Percentiles rank a stretch among this genome's conserved stretches.
These are phyloP conservation scores for Nyssa sinensis DNA, from an alignment of 148 eudicot species.

Conservation along the genomic window DNA sequence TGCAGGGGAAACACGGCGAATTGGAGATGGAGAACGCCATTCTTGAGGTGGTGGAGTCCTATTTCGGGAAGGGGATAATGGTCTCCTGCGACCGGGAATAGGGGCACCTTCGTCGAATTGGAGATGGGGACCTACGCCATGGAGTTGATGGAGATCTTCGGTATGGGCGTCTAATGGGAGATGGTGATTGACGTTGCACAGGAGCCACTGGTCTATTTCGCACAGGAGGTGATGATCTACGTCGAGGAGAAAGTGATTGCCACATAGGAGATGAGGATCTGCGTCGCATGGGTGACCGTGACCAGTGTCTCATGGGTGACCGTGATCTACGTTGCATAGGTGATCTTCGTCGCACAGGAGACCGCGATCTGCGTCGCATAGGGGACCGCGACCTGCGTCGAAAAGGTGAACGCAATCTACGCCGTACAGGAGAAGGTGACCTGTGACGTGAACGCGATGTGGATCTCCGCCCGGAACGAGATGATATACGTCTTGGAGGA, in stretches of 20 bases:
- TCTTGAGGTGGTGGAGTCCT: constrained; percentile 49
- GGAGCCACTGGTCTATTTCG: constrained; percentile 28
- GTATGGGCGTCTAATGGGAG: constrained; percentile 34
- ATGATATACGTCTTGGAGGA: constrained; percentile 33
- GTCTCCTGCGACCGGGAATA: constrained; percentile 39
- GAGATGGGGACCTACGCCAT: constrained; percentile 39
- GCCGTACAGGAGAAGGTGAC: constrained; percentile 31
- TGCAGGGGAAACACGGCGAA: constrained; percentile 40
- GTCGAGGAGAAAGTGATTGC: constrained; percentile 30
- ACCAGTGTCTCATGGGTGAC: constrained; percentile 28
- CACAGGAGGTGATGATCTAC: constrained; percentile 32
- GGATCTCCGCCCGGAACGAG: constrained; percentile 29
- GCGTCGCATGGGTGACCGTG: constrained; percentile 20
- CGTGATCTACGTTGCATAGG: constrained; percentile 40
- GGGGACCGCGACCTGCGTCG: constrained; percentile 36
- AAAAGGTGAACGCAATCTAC: constrained; percentile 34
- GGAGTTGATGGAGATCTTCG: constrained; percentile 56
- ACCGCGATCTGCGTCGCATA: constrained; percentile 34
- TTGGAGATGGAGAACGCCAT: constrained; percentile 43
- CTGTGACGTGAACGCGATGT: constrained; percentile 28
- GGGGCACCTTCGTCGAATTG: constrained; percentile 50
- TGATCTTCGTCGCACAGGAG: constrained; percentile 40
- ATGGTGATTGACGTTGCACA: constrained; percentile 33
- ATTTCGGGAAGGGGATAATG: constrained; percentile 33
- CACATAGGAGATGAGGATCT: constrained; percentile 27